Base-by-base conservation (phyloP, 129 eudicot species). In the Glebionis coronaria region DNA sequence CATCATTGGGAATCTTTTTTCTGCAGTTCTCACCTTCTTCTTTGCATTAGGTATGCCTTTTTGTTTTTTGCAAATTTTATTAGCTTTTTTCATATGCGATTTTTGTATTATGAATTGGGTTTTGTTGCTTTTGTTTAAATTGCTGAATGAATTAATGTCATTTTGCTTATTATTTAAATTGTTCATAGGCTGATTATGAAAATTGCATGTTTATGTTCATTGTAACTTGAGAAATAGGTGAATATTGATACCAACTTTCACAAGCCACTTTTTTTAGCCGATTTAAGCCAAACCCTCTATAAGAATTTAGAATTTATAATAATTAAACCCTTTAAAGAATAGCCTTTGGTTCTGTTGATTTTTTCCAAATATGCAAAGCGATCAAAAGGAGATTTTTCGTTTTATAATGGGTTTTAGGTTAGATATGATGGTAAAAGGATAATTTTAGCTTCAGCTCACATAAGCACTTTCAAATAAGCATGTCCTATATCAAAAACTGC, bases 1-100 rank as follows among this genome's bases (percentile, higher is more conserved):
- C 3, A 65, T 88, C 18, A 51, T 93, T 68, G 90, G 95, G 63
- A 86, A 86, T 70, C 82, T 93, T 3, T 80, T 86, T 76, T 88
- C 96, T 38, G 98, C 96, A 27, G 76, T 93, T 71, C 84, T 93
- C 84, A 86, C 98, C 73, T 88, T 88, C 75, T 93, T 87, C 79
- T 93, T 93, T 67, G 98, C 98, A 35, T 74, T 92, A 78, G 91
- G 98, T 92, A 47, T 56, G 85, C 45, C 0, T 18, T 18, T 61
- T 5, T 18, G 14, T 51, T 11, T 63, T 47, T 2, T 47, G n/a
- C n/a, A 13, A 38, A 9, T 9, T 42, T 63, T 53, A 42, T 27
- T 44, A 12, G 11, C 44, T n/a, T 61, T 72, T n/a, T 76, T 28
- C n/a, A 65, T 62, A 23, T 68, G 65, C 76, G 68, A 42, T 68